Conservation (phyloP, 2,329 filamentous ascomycete genomes). For the Fusarium sarcochroum region DNA sequence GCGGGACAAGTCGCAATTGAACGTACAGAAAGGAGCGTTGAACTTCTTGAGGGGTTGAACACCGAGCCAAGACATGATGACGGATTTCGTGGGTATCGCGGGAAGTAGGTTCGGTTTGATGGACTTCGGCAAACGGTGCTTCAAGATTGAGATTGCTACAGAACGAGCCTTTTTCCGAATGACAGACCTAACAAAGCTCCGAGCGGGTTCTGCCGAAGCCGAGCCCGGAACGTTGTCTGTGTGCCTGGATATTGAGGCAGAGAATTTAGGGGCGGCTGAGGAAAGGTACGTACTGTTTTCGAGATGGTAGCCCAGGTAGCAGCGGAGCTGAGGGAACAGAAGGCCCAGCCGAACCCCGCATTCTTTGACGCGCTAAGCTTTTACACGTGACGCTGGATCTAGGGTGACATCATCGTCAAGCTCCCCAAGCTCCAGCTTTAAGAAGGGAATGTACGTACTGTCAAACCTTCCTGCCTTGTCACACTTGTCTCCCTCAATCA, state of each 20-base stretch:
- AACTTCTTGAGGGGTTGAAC: slow-evolving; percentile 80
- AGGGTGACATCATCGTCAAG: slow-evolving; percentile 49
- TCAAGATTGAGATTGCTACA: slow-evolving; percentile 53
- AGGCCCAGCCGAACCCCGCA: slow-evolving; percentile 48
- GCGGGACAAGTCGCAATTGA: slow-evolving; percentile 53
- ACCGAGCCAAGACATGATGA: slow-evolving; percentile 83
- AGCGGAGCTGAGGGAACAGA: slow-evolving; percentile 24
- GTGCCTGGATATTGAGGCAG: slow-evolving; percentile 49
- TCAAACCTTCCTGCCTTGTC: slow-evolving; percentile 23
- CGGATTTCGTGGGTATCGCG: slow-evolving; percentile 56
- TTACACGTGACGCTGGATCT: slow-evolving; percentile 43
- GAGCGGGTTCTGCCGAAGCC: slow-evolving; percentile 56
- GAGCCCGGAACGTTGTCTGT: slow-evolving; percentile 39
- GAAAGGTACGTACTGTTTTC: slow-evolving; percentile 29
- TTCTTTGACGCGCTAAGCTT: slow-evolving; percentile 44
- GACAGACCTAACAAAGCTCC: slow-evolving; percentile 48
- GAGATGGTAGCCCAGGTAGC: no score
- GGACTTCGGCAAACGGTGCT: slow-evolving; percentile 51
- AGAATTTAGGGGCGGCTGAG: not conserved
- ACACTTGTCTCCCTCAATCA: slow-evolving; percentile 25
- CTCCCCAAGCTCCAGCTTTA: slow-evolving; percentile 49
- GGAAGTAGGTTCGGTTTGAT: slow-evolving; percentile 55
- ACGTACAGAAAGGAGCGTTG: slow-evolving; percentile 82
- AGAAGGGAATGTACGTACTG: slow-evolving; percentile 50
- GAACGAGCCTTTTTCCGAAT: slow-evolving; percentile 59